These are phyloP conservation scores for Rhizopogon rudus DNA, from an alignment of 768 basidiomycete genomes.

Conservation along the genomic window DNA sequence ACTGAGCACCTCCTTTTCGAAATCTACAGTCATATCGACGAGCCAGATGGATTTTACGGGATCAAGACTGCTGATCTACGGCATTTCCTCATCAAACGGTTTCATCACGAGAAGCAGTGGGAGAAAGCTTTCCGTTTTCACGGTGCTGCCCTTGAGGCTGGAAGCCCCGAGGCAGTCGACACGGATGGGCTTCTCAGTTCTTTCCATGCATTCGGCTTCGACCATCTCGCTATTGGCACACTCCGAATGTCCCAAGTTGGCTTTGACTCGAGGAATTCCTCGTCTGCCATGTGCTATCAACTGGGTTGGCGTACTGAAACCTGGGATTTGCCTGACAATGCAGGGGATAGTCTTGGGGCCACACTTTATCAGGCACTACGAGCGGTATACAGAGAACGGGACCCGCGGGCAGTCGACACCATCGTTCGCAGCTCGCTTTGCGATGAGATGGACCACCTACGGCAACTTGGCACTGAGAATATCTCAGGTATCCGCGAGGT, in stretches of 20 bases:
- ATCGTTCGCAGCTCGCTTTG: conserved; percentile 47
- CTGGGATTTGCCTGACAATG: conserved; percentile 85
- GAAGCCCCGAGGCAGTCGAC: conserved; percentile 34
- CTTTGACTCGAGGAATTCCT: conserved; percentile 19
- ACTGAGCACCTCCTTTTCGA: conserved; percentile 78
- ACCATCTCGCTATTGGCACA: conserved; percentile 75
- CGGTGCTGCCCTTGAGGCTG: conserved; percentile 77
- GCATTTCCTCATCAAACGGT: conserved; percentile 74
- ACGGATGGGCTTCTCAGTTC: conserved; percentile 69
- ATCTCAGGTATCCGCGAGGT: conserved; percentile 70
- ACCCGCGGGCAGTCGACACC: conserved; percentile 40
- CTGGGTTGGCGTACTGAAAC: conserved; percentile 93
- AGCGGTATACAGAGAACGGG: conserved; percentile 77
- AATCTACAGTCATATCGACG: conserved; percentile 93
- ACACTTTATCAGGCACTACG: conserved; percentile 76
- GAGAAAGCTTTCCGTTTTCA: conserved; percentile 87
- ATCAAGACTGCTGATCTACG: conserved; percentile 77
- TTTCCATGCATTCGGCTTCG: conserved; percentile 87
- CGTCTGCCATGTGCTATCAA: conserved; percentile 59
- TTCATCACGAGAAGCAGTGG: conserved; percentile 93
- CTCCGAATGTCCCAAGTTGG: conserved; percentile 41
- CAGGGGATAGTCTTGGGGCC: conserved; percentile 42
- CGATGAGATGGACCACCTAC: conserved; percentile 61
- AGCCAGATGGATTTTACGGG: conserved; percentile 98
- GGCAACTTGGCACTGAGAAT: conserved; percentile 69